These are phyloP conservation scores for Paramecium biaurelia DNA, from an alignment of 73 alveolate species.

Conservation along the genomic window DNA sequence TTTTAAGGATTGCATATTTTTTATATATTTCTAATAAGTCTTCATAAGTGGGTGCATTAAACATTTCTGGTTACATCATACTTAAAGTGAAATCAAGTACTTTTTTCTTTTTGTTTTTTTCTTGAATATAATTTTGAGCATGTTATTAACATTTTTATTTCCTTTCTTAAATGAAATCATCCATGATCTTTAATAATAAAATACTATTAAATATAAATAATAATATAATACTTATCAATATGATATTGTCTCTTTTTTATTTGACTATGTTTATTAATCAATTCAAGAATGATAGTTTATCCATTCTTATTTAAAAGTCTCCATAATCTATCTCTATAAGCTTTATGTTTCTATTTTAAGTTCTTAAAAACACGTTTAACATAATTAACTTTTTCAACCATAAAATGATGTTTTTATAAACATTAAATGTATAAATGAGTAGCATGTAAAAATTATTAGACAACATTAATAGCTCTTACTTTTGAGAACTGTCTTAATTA, in stretches of 20 bases:
- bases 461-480: not conserved
- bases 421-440: not conserved
- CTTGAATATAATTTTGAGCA: not conserved
- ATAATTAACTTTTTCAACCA: slow-evolving; percentile 19
- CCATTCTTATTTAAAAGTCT: not conserved
- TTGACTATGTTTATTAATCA: not conserved
- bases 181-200: not conserved
- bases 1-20: not conserved
- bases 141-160: not conserved
- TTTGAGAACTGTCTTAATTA: not conserved
- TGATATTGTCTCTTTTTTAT: slow-evolving; percentile 18
- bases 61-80: slow-evolving; percentile 41
- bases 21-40: not conserved
- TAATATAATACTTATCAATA: not conserved
- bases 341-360: not conserved
- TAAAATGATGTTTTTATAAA: not conserved
- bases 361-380: slow-evolving; percentile 33
- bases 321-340: slow-evolving; percentile 31
- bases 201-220: not conserved
- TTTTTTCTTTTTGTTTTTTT: slow-evolving; percentile 19
- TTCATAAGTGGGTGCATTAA: not conserved
- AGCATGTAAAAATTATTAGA: not conserved
- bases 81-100: slow-evolving; percentile 7
- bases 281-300: not conserved
- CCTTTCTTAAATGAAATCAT: not conserved